phyloP scores from a whole-genome alignment of 768 basidiomycete genomes.

The Boletus eberwhitei region DNA sequence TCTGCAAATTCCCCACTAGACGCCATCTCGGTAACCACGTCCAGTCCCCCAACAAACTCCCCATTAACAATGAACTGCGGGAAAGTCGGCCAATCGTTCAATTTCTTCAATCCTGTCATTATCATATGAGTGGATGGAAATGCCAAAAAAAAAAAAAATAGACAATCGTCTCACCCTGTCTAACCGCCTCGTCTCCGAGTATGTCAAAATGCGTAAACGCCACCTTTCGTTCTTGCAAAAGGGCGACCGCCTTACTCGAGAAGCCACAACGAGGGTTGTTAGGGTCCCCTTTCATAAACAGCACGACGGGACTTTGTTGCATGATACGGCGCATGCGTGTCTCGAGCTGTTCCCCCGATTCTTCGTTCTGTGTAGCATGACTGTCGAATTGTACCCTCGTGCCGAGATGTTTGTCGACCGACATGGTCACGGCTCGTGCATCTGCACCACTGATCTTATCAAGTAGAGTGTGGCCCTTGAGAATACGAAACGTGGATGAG shows the following conservation, averaged over 20 bases:
- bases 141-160: background rate
- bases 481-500: background rate
- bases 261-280: conserved; percentile 81
- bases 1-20: conserved; percentile 74
- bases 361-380: conserved; percentile 34
- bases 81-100: conserved; percentile 91
- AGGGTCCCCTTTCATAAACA: conserved; percentile 91
- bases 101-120: conserved; percentile 56
- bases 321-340: conserved; percentile 67
- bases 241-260: conserved; percentile 66
- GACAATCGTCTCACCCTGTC: conserved; percentile 57
- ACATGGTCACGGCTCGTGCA: conserved; percentile 55
- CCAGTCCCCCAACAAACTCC: conserved; percentile 92
- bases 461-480: conserved; percentile 85
- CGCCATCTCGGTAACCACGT: conserved; percentile 88
- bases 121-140: conserved; percentile 2
- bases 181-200: conserved; percentile 71
- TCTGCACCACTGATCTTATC: conserved; percentile 79
- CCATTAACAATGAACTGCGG: conserved; percentile 86
- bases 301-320: conserved; percentile 71
- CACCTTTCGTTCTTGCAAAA: conserved; percentile 63
- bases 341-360: conserved; percentile 66
- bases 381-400: conserved; percentile 11
- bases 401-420: conserved; percentile 56
- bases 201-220: conserved; percentile 82